A percentile compares a stretch with the other conserved stretches of the same genome.
phyloP scores from a whole-genome alignment of 2,329 filamentous ascomycete genomes.

The Colletotrichum lini region DNA sequence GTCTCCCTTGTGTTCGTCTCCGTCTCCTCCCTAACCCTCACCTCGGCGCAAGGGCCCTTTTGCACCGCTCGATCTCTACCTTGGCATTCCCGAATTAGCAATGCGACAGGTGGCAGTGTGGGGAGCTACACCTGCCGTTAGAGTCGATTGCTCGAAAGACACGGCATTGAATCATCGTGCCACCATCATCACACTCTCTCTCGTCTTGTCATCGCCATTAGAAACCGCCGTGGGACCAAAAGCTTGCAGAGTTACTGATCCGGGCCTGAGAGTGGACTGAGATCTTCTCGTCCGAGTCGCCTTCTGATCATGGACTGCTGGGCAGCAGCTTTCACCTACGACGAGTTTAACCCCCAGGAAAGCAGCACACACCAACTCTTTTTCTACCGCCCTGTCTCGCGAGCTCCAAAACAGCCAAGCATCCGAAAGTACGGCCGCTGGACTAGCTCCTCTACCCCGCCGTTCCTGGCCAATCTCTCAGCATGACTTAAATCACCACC shows the following conservation, averaged over 20 bases:
- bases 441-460: neutral
- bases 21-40: too few species aligned
- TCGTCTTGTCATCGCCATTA: neutral
- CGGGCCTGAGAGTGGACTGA: neutral
- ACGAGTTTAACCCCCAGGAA: too few species aligned
- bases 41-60: neutral
- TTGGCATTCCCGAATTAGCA: neutral
- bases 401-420: neutral
- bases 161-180: too few species aligned
- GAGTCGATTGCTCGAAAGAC: neutral
- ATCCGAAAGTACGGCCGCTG: neutral
- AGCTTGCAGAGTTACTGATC: neutral
- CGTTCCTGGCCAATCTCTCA: conserved; percentile 3
- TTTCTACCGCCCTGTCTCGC: neutral
- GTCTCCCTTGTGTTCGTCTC: too few species aligned
- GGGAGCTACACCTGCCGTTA: neutral
- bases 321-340: too few species aligned
- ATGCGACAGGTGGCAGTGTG: neutral
- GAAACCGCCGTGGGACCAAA: neutral
- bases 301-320: neutral
- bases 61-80: too few species aligned
- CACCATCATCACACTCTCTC: too few species aligned
- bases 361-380: neutral
- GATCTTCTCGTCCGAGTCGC: neutral
- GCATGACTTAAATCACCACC: conserved; percentile 5